phyloP scores from a whole-genome alignment of 148 eudicot genomes.

The Pharnaceum exiguum region DNA sequence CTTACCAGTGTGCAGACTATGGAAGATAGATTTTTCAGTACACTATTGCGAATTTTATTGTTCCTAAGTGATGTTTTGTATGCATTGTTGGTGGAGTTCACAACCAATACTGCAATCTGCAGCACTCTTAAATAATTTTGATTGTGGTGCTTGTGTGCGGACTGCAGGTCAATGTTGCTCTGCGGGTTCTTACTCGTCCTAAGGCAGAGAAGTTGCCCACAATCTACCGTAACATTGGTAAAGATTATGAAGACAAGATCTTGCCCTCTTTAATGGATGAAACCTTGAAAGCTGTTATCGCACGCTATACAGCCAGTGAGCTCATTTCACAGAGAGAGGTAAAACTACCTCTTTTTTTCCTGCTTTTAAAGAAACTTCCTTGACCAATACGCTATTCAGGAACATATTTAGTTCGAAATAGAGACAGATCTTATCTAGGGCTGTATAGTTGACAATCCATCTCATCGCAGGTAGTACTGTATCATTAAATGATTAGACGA shows the following conservation, averaged over 20 bases:
- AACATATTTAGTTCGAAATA: not conserved
- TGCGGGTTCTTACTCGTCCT: slow-evolving; percentile 95
- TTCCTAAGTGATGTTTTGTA: too few relatives aligned
- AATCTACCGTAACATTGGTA: slow-evolving; percentile 85
- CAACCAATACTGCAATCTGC: not conserved
- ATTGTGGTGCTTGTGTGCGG: slow-evolving; percentile 4
- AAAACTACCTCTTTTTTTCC: slow-evolving; percentile 1
- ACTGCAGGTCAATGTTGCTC: slow-evolving; percentile 82
- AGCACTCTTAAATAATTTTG: not conserved
- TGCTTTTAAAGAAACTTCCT: not conserved
- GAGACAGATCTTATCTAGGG: too few relatives aligned
- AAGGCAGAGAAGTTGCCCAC: slow-evolving; percentile 62
- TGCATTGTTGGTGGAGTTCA: too few relatives aligned
- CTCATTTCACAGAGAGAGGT: slow-evolving; percentile 98
- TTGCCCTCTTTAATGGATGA: slow-evolving; percentile 91
- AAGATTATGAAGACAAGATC: slow-evolving; percentile 86
- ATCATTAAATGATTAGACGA: too few relatives aligned
- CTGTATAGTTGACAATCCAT: too few relatives aligned
- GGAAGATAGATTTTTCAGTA: too few relatives aligned
- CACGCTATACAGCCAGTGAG: slow-evolving; percentile 96
- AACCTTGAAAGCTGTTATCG: slow-evolving; percentile 93
- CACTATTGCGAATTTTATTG: too few relatives aligned
- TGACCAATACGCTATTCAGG: not conserved
- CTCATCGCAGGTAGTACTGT: too few relatives aligned
- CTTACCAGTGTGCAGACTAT: too few relatives aligned